A percentile compares a stretch with the other conserved stretches of the same genome.
These are phyloP conservation scores for Fusarium proliferatum DNA, from an alignment of 2,329 filamentous ascomycete genomes.

Conservation along the genomic window DNA sequence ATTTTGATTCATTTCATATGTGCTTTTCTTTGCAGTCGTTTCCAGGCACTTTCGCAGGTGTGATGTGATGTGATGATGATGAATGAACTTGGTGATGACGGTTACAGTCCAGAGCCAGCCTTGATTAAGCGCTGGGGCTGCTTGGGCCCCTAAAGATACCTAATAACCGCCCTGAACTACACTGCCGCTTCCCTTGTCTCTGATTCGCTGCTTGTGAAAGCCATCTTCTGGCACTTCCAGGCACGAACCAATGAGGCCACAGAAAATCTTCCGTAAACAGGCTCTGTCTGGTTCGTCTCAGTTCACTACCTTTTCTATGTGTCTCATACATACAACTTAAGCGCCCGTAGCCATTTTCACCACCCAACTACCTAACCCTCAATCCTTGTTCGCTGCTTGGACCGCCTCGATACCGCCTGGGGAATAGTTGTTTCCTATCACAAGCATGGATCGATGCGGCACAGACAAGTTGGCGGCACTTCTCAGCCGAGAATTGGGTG, in stretches of 20 bases:
- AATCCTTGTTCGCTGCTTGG: constrained; percentile 11
- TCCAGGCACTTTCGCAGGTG: not conserved
- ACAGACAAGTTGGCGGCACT: constrained; percentile 25
- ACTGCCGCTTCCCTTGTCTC: not conserved
- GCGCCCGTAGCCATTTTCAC: constrained; percentile 26
- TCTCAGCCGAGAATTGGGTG: constrained; percentile 20
- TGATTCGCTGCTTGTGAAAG: constrained; percentile 13
- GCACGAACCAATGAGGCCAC: constrained; percentile 8
- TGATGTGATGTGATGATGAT: constrained; percentile 4
- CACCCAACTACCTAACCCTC: not conserved
- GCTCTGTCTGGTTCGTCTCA: not conserved
- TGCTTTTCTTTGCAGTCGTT: not conserved
- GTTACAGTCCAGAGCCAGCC: not conserved
- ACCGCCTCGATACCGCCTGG: not conserved
- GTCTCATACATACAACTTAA: constrained; percentile 15
- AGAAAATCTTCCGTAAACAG: constrained; percentile 11
- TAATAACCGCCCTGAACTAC: constrained; percentile 5
- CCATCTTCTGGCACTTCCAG: constrained; percentile 1
- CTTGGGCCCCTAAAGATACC: constrained; percentile 7
- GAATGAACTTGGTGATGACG: not conserved
- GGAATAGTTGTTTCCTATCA: constrained; percentile 1
- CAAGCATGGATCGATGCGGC: constrained; percentile 6
- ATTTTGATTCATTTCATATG: not conserved
- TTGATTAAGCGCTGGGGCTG: constrained; percentile 21
- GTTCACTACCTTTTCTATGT: constrained; percentile 10